Conservation (phyloP, 768 basidiomycete genomes). For the Panaeolus cyanescens region DNA sequence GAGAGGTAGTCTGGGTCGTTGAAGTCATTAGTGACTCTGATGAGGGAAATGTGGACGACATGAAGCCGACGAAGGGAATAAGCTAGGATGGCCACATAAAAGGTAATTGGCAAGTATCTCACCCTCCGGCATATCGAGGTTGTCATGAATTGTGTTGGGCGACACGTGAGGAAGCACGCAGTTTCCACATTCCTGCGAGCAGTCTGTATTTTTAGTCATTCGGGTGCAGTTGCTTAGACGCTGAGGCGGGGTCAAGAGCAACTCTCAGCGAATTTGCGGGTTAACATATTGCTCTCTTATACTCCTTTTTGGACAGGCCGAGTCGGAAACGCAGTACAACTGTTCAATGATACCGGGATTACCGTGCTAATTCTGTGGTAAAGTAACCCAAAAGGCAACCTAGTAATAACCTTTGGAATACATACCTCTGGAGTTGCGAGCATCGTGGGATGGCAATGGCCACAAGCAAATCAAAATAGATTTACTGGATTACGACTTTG, state of each 20-base stretch:
- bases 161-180: background rate
- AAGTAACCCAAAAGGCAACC: too few species aligned
- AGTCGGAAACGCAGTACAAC: too few species aligned
- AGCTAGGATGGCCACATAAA: constrained; percentile 1
- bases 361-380: too few species aligned
- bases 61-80: background rate
- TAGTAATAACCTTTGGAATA: too few species aligned
- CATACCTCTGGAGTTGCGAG: too few species aligned
- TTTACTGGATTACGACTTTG: too few species aligned
- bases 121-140: background rate
- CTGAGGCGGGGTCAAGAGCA: constrained; percentile 2
- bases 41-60: background rate
- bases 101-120: background rate
- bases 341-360: too few species aligned
- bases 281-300: too few species aligned
- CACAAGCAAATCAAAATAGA: too few species aligned
- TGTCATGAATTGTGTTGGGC: background rate
- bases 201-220: background rate
- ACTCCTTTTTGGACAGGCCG: too few species aligned
- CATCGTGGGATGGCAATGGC: too few species aligned
- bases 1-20: background rate
- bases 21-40: background rate
- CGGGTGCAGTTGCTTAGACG: background rate
- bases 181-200: background rate
- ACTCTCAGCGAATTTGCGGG: too few species aligned